Conservation (phyloP, 257 asterid species). For the Fraxinus cuspidata region DNA sequence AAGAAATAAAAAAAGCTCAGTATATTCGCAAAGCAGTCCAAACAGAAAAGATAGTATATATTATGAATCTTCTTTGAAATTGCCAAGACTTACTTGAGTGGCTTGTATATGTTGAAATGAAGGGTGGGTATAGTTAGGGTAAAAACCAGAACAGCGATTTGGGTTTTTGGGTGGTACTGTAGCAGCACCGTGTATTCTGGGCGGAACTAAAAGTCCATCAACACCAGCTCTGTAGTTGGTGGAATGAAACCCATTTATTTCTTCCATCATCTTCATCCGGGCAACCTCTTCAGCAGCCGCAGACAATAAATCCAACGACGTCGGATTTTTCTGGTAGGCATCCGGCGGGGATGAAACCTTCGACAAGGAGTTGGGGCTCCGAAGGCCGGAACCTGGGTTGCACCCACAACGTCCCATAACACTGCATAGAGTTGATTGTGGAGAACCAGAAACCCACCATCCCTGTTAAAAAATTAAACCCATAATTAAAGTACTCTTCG, state of each 20-base stretch:
- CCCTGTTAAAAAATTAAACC: conserved; percentile 14
- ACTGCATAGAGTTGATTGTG: conserved; percentile 44
- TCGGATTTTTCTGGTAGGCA: neutral
- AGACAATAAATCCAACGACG: conserved; percentile 31
- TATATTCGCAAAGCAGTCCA: neutral
- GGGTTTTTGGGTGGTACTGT: conserved; percentile 4
- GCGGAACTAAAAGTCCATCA: conserved; percentile 11
- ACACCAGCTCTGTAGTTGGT: neutral
- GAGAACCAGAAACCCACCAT: conserved; percentile 38
- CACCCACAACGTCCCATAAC: conserved; percentile 1
- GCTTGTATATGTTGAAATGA: conserved; percentile 33
- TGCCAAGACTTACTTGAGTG: conserved; percentile 26
- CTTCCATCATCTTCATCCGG: conserved; percentile 52
- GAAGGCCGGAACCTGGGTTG: conserved; percentile 27
- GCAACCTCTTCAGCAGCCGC: conserved; percentile 66
- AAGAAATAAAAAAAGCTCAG: neutral
- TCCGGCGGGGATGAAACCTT: conserved; percentile 29
- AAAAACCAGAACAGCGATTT: conserved; percentile 9
- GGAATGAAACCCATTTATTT: conserved; percentile 38
- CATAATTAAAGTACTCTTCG: neutral
- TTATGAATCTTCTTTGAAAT: neutral
- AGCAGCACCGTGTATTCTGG: conserved; percentile 32
- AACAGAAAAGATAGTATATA: neutral
- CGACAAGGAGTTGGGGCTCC: conserved; percentile 29
- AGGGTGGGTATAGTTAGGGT: conserved; percentile 3